These are phyloP conservation scores for Xylaria arbuscula DNA, from an alignment of 2,329 filamentous ascomycete species.

Conservation along the genomic window DNA sequence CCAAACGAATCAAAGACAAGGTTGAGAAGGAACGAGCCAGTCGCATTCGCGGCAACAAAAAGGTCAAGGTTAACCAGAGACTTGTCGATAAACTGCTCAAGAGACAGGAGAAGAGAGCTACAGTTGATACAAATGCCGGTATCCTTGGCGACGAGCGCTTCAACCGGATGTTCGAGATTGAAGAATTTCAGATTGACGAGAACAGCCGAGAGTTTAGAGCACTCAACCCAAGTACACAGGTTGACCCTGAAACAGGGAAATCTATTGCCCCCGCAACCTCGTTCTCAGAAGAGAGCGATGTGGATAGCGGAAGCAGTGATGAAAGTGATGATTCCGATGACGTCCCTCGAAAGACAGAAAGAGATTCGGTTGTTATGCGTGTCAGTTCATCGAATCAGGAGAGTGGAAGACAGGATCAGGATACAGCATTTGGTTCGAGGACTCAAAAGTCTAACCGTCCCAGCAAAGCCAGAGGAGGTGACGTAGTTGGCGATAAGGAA, in stretches of 20 bases:
- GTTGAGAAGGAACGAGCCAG: conserved; percentile 97
- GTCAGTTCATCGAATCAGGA: conserved; percentile 76
- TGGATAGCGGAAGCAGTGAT: conserved; percentile 53
- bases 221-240: conserved; percentile 85
- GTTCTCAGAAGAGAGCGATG: conserved; percentile 61
- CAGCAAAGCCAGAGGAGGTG: conserved; percentile 58
- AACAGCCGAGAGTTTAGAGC: conserved; percentile 85
- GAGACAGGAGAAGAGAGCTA: conserved; percentile 69
- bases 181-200: conserved; percentile 93
- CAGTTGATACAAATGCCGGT: conserved; percentile 69
- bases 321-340: conserved; percentile 56
- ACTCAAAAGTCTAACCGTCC: conserved; percentile 61
- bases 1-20: conserved; percentile 92
- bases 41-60: conserved; percentile 93
- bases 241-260: conserved; percentile 49
- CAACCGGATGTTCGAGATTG: conserved; percentile 87
- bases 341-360: conserved; percentile 38
- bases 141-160: conserved; percentile 89
- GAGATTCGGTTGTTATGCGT: conserved; percentile 67
- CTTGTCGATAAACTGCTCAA: conserved; percentile 79
- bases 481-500: conserved; percentile 71
- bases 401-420: conserved; percentile 65
- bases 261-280: conserved; percentile 48
- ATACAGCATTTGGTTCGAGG: conserved; percentile 68
- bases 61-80: conserved; percentile 95